Base-by-base conservation (phyloP, 495 filamentous ascomycete species). In the Lineolata rhizophorae region DNA sequence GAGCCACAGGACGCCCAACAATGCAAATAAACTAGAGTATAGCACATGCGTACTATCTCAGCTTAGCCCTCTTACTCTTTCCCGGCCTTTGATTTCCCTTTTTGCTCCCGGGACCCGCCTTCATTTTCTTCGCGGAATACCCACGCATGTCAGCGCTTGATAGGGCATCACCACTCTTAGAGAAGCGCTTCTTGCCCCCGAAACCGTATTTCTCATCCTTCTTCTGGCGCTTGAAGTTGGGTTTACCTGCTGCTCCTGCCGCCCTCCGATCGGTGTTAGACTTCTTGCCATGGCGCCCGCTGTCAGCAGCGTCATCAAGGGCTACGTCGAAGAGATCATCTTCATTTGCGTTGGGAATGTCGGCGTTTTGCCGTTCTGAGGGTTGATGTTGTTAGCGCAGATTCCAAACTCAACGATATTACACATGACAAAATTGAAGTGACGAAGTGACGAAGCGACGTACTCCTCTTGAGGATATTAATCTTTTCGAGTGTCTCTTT, bases 311-410 rank as follows among this genome's bases (percentile, higher is more conserved):
- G 28, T 84, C 71, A 39, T 97, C 87, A 31, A 97, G 72, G 33
- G 74, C 80, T 10, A 97, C 72, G 51, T 94, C 84, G 58, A 97
- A 97, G 42, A 94, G 66, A 49, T 94, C 81, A 26, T 72, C 72
- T 45, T 93, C 83, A 36, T 71, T 68, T 6, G 71, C 70, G 31
- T 51, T 58, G 32, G 43, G 41, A 10, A 46, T 29, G 30, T 72
- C 67, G 35, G 71, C 70, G 42, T 73, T 70, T 62, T 77, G 74
- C 35, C 87, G 79, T 57, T 95, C 85, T 95, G 47, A 49, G 42
- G 15, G 19, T 28, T 9, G 30, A n/a, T n/a, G 30, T 13, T 17
- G 22, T 45, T 32, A 53, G 49, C 47, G 53, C 25, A 34, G 22
- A 25, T 25, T 12, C 22, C 8, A 25, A 8, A 25, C 17, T 33